Percentiles rank a stretch among this genome's conserved stretches.
phyloP scores from a whole-genome alignment of 2,329 filamentous ascomycete species.

The Ceratocystis cacaofunesta region DNA sequence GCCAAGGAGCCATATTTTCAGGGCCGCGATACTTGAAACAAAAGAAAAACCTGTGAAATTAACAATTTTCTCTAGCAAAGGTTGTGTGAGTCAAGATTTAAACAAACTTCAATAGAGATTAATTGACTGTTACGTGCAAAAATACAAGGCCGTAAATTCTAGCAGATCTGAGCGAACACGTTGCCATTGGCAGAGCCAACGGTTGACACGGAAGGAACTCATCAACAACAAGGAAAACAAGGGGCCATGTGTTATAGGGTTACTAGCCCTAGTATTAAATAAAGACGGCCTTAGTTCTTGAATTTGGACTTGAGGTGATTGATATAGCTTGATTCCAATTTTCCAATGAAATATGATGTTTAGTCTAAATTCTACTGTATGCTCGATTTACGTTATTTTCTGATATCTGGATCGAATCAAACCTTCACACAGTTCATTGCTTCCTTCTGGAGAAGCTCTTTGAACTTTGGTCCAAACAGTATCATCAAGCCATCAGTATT shows the following conservation, averaged over 20 bases:
- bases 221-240: neutral
- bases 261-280: neutral
- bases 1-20: slow-evolving; percentile 19
- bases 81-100: neutral
- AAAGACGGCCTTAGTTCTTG: neutral
- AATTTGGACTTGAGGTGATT: no score
- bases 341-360: neutral
- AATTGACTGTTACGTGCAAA: neutral
- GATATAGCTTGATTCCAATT: no score
- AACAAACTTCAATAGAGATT: neutral
- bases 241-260: neutral
- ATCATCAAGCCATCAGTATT: slow-evolving; percentile 9
- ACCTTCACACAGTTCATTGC: neutral
- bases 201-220: neutral
- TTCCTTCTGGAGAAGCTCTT: slow-evolving; percentile 9
- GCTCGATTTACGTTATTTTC: neutral
- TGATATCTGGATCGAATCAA: neutral
- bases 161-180: slow-evolving; percentile 4
- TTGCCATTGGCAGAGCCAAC: neutral
- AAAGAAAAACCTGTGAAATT: slow-evolving; percentile 18
- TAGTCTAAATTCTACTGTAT: neutral
- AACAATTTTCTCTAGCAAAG: neutral
- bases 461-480: slow-evolving; percentile 11
- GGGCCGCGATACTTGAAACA: slow-evolving; percentile 19
- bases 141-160: neutral